A percentile compares a stretch with the other conserved stretches of the same genome.
phyloP scores from a whole-genome alignment of 495 filamentous ascomycete genomes.

The Chaetomium cochliodes region DNA sequence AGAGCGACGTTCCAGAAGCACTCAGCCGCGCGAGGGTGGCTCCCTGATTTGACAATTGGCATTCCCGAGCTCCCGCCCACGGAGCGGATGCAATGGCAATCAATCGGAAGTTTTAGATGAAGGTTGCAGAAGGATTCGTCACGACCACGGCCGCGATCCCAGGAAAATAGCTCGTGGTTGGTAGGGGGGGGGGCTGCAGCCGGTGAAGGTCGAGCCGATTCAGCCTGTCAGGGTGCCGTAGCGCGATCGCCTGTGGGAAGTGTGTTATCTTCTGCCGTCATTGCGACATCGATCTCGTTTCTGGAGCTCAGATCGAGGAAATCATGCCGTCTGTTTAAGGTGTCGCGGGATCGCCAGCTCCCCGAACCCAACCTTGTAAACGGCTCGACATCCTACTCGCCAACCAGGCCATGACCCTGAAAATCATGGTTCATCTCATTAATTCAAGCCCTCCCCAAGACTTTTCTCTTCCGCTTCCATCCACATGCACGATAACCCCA shows the following conservation, averaged over 20 bases:
- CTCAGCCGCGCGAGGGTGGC: too few species aligned
- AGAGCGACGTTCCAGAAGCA: conserved; percentile 9
- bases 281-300: conserved; percentile 9
- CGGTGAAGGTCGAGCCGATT: conserved; percentile 23
- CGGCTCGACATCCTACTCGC: conserved; percentile 9
- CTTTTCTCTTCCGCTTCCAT: not conserved
- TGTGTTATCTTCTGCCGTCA: conserved; percentile 9
- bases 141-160: not conserved
- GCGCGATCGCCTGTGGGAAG: conserved; percentile 1
- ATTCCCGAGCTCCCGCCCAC: conserved; percentile 14
- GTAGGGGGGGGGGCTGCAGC: conserved; percentile 17
- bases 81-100: conserved; percentile 22
- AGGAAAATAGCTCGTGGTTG: not conserved
- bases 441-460: not conserved
- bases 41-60: not conserved
- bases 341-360: conserved; percentile 8
- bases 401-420: not conserved
- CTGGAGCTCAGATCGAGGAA: not conserved
- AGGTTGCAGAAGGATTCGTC: conserved; percentile 16
- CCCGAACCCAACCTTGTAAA: not conserved
- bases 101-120: conserved; percentile 21
- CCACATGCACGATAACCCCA: not conserved
- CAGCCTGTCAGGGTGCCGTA: conserved; percentile 14
- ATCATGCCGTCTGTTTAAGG: conserved; percentile 8
- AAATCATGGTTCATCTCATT: conserved; percentile 13